A percentile compares a stretch with the other conserved stretches of the same genome.
phyloP scores from a whole-genome alignment of 2,329 filamentous ascomycete genomes.

The Beauveria sp. region DNA sequence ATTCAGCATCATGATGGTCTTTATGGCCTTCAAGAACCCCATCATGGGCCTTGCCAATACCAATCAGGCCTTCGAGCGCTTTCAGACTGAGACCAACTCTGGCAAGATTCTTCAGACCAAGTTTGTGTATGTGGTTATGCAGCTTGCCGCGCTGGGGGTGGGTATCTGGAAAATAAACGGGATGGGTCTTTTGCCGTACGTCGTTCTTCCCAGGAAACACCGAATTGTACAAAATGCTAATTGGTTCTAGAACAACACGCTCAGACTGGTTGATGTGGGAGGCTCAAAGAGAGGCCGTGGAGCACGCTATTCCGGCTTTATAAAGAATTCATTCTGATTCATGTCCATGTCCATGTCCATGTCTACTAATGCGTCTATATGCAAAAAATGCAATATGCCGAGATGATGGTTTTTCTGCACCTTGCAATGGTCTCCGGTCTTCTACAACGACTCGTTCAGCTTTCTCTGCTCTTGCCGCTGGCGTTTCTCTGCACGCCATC shows the following conservation, averaged over 20 bases:
- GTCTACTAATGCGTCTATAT: conserved; percentile 3
- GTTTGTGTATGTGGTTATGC: conserved; percentile 78
- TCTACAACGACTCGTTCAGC: neutral
- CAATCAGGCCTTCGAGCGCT: conserved; percentile 81
- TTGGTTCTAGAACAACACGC: conserved; percentile 66
- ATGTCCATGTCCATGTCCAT: neutral
- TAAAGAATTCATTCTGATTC: conserved; percentile 21
- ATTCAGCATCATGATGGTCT: conserved; percentile 99
- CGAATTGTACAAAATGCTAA: neutral
- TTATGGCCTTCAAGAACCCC: conserved; percentile 97
- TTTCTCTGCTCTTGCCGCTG: conserved; percentile 24
- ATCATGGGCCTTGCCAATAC: conserved; percentile 76
- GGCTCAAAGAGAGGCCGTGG: conserved; percentile 59
- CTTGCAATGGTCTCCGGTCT: neutral
- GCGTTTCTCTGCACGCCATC: conserved; percentile 43
- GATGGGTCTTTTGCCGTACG: conserved; percentile 90
- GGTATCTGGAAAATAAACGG: conserved; percentile 95
- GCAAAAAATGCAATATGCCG: neutral
- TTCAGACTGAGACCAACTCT: conserved; percentile 75
- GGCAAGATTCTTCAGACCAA: conserved; percentile 74
- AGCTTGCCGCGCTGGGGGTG: conserved; percentile 72
- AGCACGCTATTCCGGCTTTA: conserved; percentile 57
- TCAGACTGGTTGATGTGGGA: conserved; percentile 99
- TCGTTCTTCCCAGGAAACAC: conserved; percentile 21
- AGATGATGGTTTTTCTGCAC: neutral